These are phyloP conservation scores for Arabidopsis thaliana DNA, from an alignment of 345 rosid genomes.

Conservation along the genomic window TAIR10.1 NC_003075.7:17498001-17498500, in stretches of 20 bases:
- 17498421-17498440: neutral
- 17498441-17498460: constrained; percentile 7
- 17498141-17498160: constrained; percentile 39
- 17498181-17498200: constrained; percentile 36
- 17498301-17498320: constrained; percentile 24
- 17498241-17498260: constrained; percentile 20
- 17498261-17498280: constrained; percentile 16
- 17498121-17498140: constrained; percentile 42
- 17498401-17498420: constrained; percentile 25
- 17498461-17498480: constrained; percentile 8
- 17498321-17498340: constrained; percentile 39
- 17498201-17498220: constrained; percentile 33
- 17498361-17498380: constrained; percentile 8
- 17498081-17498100: constrained; percentile 21
- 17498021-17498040: constrained; percentile 32
- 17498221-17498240: constrained; percentile 37
- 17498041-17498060: neutral
- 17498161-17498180: constrained; percentile 2
- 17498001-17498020: constrained; percentile 20
- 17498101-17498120: constrained; percentile 40
- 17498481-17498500: neutral
- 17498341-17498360: constrained; percentile 9
- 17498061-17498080: neutral
- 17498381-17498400: neutral
- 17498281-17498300: constrained; percentile 28